These are phyloP conservation scores for Cenchrus purpureus DNA, from an alignment of 176 grass and related monocot species.

Conservation along the genomic window DNA sequence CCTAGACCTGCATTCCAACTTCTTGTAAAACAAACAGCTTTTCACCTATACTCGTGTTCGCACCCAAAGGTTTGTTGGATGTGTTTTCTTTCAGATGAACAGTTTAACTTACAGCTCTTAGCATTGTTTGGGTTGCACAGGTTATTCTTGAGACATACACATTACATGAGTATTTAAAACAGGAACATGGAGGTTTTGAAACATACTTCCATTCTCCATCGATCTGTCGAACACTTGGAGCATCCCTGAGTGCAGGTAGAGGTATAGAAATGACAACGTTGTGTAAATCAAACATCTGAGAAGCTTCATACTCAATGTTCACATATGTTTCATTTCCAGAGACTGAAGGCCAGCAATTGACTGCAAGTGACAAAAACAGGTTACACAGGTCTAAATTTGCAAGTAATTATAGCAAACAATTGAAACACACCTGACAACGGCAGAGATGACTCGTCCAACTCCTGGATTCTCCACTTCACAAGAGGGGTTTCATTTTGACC, in stretches of 20 bases:
- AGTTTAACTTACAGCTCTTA: neutral
- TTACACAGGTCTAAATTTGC: constrained; percentile 28
- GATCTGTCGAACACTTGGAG: constrained; percentile 76
- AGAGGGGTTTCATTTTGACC: constrained; percentile 87
- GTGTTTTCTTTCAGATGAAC: neutral
- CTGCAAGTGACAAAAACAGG: constrained; percentile 60
- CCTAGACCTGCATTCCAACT: neutral
- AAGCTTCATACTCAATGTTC: constrained; percentile 90
- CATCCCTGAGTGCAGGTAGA: constrained; percentile 72
- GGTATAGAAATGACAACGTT: constrained; percentile 86
- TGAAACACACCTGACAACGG: constrained; percentile 68
- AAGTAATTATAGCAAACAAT: constrained; percentile 31
- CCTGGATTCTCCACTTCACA: constrained; percentile 88
- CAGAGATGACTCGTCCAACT: constrained; percentile 76
- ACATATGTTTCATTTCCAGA: constrained; percentile 72
- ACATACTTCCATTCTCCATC: constrained; percentile 92
- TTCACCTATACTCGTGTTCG: neutral
- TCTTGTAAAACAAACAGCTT: neutral
- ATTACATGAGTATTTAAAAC: constrained; percentile 28
- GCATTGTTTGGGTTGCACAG: constrained; percentile 6
- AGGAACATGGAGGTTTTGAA: constrained; percentile 35
- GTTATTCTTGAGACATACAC: neutral
- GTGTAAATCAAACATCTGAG: constrained; percentile 80
- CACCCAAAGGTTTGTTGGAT: neutral
- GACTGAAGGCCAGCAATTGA: constrained; percentile 84